A percentile compares a stretch with the other conserved stretches of the same genome.
Conservation (phyloP, 164 flowering plant genomes). For the Brasenia schreberi region DNA sequence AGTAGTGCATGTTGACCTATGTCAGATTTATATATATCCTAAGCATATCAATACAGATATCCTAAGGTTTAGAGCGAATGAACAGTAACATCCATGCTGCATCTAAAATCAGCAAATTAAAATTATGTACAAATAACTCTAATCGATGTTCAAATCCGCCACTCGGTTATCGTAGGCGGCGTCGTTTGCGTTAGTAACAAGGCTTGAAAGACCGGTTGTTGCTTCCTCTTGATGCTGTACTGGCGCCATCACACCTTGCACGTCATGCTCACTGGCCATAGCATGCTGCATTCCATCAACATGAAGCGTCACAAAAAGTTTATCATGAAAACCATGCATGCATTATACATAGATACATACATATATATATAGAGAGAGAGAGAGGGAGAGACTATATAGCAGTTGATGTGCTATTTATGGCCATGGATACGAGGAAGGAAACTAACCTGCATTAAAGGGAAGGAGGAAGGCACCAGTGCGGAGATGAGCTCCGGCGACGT, state of each 20-base stretch:
- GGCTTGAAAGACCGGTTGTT: background rate
- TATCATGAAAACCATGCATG: too few species aligned
- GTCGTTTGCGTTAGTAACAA: background rate
- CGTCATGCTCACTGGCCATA: background rate
- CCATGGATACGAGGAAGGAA: background rate
- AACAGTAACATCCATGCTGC: too few species aligned
- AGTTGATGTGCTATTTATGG: background rate
- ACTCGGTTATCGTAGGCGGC: background rate
- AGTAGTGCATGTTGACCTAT: too few species aligned
- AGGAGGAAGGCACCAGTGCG: background rate
- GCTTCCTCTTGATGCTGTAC: background rate
- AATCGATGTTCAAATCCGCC: background rate
- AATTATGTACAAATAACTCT: background rate
- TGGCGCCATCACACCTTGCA: background rate
- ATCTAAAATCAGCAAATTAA: too few species aligned
- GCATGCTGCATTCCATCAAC: background rate
- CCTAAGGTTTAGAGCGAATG: too few species aligned
- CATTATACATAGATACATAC: too few species aligned
- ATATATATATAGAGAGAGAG: too few species aligned
- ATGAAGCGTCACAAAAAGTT: too few species aligned
- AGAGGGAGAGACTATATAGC: too few species aligned
- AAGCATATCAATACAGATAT: too few species aligned
- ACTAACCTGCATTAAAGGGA: background rate
- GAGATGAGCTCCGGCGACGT: background rate
- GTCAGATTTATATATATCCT: too few species aligned